Conservation (phyloP, 345 rosid species). For the Balakata baccata region DNA sequence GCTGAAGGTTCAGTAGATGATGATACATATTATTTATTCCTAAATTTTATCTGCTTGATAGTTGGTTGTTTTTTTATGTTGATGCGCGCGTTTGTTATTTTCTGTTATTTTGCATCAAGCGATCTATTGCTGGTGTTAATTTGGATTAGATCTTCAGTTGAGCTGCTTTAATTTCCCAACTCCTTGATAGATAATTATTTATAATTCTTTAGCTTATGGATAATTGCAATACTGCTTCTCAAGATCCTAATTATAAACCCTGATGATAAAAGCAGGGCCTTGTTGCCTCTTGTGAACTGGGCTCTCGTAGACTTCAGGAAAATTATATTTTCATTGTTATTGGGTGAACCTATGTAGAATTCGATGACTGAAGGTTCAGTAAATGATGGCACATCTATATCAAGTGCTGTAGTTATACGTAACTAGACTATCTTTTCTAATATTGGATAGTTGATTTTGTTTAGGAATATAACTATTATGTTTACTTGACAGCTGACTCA, state of each 20-base stretch:
- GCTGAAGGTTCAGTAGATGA: slow-evolving; percentile 23
- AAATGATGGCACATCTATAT: slow-evolving; percentile 1
- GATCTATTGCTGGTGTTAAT: too few relatives aligned
- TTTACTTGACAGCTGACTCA: too few relatives aligned
- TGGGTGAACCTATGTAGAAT: slow-evolving; percentile 52
- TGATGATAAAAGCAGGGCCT: slow-evolving; percentile 39
- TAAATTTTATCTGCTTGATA: not conserved
- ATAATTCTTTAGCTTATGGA: not conserved
- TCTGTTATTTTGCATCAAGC: not conserved
- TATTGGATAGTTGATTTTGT: not conserved
- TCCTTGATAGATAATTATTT: not conserved
- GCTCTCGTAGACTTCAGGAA: slow-evolving; percentile 34
- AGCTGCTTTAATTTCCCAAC: not conserved
- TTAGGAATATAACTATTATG: too few relatives aligned
- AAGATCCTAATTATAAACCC: slow-evolving; percentile 7
- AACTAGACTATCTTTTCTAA: too few relatives aligned
- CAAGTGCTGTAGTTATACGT: too few relatives aligned
- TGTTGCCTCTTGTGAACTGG: slow-evolving; percentile 32
- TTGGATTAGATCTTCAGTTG: not conserved
- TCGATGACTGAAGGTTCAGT: slow-evolving; percentile 27
- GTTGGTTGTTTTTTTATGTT: not conserved
- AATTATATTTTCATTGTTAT: slow-evolving; percentile 38
- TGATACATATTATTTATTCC: slow-evolving; percentile 18
- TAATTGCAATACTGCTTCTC: too few relatives aligned
- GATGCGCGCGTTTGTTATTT: not conserved